These are phyloP conservation scores for Metrosideros polymorpha DNA, from an alignment of 441 rosid genomes.

Conservation along the genomic window DNA sequence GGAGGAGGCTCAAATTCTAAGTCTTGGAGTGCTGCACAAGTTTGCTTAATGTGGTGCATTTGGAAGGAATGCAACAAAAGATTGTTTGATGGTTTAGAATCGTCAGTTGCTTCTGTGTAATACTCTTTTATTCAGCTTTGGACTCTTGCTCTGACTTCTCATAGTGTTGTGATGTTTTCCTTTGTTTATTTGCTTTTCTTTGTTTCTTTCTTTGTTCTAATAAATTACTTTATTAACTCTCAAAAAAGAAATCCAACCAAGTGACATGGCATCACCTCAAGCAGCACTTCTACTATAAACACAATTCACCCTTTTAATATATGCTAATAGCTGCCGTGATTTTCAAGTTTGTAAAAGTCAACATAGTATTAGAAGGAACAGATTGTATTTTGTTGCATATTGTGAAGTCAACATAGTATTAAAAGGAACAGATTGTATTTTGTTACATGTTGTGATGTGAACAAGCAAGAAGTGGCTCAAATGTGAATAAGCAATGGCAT, in stretches of 20 bases:
- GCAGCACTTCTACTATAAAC: neutral
- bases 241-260: neutral
- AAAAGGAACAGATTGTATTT: neutral
- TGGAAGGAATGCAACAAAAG: neutral
- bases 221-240: neutral
- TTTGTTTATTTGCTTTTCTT: neutral
- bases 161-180: neutral
- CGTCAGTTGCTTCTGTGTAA: neutral
- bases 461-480: neutral
- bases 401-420: neutral
- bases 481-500: neutral
- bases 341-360: neutral
- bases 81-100: neutral
- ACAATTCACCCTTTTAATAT: neutral
- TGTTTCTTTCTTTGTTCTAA: neutral
- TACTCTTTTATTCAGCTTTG: neutral
- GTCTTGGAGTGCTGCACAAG: neutral
- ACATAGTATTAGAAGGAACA: neutral
- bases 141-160: neutral
- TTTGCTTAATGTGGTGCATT: neutral
- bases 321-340: neutral
- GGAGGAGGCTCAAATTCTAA: neutral
- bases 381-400: neutral
- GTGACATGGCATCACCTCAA: neutral
- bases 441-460: neutral